A percentile compares a stretch with the other conserved stretches of the same genome.
Conservation (phyloP, 2,329 filamentous ascomycete genomes). For the Exophiala sp. region DNA sequence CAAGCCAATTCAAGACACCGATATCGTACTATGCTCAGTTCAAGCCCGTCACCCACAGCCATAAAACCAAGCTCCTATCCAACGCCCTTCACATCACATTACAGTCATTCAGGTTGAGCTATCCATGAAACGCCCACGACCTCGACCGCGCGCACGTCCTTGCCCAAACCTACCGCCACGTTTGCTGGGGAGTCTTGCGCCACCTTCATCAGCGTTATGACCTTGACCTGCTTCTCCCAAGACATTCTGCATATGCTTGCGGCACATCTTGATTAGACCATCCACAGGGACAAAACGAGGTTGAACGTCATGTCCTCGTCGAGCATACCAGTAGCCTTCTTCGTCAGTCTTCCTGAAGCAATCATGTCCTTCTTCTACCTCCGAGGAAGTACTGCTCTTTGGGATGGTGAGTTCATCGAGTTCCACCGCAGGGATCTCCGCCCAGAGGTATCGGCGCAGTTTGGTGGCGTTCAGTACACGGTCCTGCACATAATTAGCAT, state of each 20-base stretch:
- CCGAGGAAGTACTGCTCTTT: not conserved
- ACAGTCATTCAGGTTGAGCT: no score
- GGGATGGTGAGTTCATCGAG: not conserved
- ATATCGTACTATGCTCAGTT: no score
- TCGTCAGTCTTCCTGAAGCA: slow-evolving; percentile 1
- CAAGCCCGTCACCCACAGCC: no score
- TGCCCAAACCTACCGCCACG: no score
- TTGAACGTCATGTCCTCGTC: not conserved
- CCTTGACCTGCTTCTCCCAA: not conserved
- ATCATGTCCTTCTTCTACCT: not conserved
- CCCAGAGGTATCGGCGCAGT: slow-evolving; percentile 1
- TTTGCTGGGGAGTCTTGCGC: no score
- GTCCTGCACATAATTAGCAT: not conserved
- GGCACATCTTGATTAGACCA: not conserved
- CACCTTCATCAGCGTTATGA: no score
- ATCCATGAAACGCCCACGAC: no score
- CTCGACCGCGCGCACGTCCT: no score
- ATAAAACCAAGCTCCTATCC: no score
- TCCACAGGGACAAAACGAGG: not conserved
- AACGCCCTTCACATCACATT: no score
- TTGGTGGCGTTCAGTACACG: slow-evolving; percentile 1
- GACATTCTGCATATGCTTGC: slow-evolving; percentile 2
- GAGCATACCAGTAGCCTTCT: not conserved
- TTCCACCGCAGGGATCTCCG: not conserved
- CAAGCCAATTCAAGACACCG: no score